Evolutionary conservation across 345 rosid genomes (phyloP).

Genomic region (Geranium rotundifolium): DNA sequence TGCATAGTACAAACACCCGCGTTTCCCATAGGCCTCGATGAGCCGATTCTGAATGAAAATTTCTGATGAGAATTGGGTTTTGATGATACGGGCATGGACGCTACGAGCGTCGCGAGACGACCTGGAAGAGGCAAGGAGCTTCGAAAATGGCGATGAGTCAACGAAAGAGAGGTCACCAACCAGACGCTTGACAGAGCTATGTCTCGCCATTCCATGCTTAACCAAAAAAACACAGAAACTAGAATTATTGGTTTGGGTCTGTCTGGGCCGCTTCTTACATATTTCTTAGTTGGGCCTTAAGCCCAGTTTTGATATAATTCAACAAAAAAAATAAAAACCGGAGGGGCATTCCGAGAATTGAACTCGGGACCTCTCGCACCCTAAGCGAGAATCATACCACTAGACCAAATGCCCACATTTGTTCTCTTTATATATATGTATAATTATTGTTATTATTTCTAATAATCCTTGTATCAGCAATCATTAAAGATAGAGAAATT

Average conservation of each 20-base stretch:
- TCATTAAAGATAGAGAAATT: too few species aligned
- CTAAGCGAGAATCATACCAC: conserved; percentile 92
- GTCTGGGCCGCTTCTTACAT: too few species aligned
- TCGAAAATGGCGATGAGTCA: conserved; percentile 36
- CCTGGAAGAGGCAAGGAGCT: conserved; percentile 47
- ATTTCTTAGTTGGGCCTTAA: too few species aligned
- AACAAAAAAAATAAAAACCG: too few species aligned
- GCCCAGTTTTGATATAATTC: too few species aligned
- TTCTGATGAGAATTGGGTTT: conserved; percentile 35
- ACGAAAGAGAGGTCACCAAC: conserved; percentile 19
- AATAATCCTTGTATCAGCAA: too few species aligned
- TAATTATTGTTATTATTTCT: too few species aligned
- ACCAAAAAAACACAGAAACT: too few species aligned
- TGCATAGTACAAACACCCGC: conserved; percentile 38
- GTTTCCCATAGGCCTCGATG: conserved; percentile 50
- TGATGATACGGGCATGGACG: conserved; percentile 51
- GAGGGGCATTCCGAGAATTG: conserved; percentile 68
- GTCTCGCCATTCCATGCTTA: conserved; percentile 46
- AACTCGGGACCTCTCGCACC: conserved; percentile 84
- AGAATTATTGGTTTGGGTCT: too few species aligned
- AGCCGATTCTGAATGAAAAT: conserved; percentile 59
- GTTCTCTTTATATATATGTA: too few species aligned
- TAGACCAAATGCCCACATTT: conserved; percentile 64
- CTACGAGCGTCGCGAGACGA: conserved; percentile 26
- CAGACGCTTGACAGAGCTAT: too few species aligned